Evolutionary conservation across 306 rosid genomes (phyloP), one percentile per base, ranked within the genome.

Genomic region (Cotoneaster glaucophyllus): DNA sequence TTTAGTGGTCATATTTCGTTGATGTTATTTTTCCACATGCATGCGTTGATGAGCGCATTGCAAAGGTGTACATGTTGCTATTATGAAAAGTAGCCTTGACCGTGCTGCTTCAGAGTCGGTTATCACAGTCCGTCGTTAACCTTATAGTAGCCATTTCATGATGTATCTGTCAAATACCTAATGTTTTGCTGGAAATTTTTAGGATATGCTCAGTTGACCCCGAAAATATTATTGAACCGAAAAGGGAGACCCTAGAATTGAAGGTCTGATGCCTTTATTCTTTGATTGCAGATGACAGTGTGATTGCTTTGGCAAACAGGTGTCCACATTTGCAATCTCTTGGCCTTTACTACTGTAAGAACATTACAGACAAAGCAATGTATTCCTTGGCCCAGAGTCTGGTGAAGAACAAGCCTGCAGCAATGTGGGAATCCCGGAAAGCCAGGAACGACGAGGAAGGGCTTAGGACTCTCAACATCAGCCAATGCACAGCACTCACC

Each of bases 401-500:
- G 50, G 84, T 88, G 76, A 95, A 85, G 21, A 84, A 82, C 86
- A 92, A 84, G 82, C 85, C 91, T 56, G 67, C 82, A 2, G 67
- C 82, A 21, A 78, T 77, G 79, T 88, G 98, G 97, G 90, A 82
- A 80, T 67, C 96, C 17, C 80, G 74, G 73, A 90, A 92, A 78
- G 90, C 80, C 75, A 77, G 39, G 75, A 90, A 77, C 12, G 97
- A 95, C 19, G 93, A 92, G 4, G 91, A 89, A 22, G 99, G 99
- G 3, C 86, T 96, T 3, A 86, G 59, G 81, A 86, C 84, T 1
- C 88, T 96, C 68, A 96, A 96, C 86, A 96, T 96, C n/a, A 90
- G 99, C 90, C 99, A 96, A 78, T 96, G 99, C 86, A 96, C 98
- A 0, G 87, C 98, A 24, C 98, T 96, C 37, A 96, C 99, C 10